Evolutionary conservation across 164 flowering plant species (phyloP).

Genomic region (Echeveria elegans): DNA sequence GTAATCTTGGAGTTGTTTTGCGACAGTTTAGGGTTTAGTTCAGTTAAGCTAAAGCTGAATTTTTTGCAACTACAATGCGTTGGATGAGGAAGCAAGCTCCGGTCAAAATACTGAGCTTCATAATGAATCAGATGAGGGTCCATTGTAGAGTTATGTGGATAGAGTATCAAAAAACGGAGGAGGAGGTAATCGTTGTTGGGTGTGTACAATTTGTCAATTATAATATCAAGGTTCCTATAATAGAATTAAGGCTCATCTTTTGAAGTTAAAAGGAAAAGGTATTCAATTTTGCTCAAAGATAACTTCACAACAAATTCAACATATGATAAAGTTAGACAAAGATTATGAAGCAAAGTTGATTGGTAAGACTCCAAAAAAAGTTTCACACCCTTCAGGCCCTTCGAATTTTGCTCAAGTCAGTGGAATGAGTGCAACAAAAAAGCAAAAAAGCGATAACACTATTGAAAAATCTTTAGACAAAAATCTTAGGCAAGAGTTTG

Average conservation of each 20-base stretch:
- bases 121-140: background rate
- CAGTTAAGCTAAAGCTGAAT: too few relatives aligned
- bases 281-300: background rate
- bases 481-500: background rate
- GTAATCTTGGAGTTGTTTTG: too few relatives aligned
- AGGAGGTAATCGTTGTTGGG: background rate
- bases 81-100: too few relatives aligned
- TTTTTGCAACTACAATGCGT: too few relatives aligned
- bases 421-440: background rate
- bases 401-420: background rate
- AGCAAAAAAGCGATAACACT: background rate
- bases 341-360: background rate
- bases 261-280: background rate
- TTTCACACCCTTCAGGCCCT: background rate
- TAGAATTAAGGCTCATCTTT: background rate
- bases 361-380: too few relatives aligned
- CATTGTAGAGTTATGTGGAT: background rate
- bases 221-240: background rate
- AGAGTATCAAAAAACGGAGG: background rate
- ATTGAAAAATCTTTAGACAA: background rate
- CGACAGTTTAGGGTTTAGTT: too few relatives aligned
- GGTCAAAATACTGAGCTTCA: too few relatives aligned
- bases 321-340: background rate
- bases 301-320: background rate
- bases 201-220: background rate